A percentile compares a stretch with the other conserved stretches of the same genome.
Evolutionary conservation across 345 rosid species (phyloP).

Genomic region (Brassica cretica): DNA sequence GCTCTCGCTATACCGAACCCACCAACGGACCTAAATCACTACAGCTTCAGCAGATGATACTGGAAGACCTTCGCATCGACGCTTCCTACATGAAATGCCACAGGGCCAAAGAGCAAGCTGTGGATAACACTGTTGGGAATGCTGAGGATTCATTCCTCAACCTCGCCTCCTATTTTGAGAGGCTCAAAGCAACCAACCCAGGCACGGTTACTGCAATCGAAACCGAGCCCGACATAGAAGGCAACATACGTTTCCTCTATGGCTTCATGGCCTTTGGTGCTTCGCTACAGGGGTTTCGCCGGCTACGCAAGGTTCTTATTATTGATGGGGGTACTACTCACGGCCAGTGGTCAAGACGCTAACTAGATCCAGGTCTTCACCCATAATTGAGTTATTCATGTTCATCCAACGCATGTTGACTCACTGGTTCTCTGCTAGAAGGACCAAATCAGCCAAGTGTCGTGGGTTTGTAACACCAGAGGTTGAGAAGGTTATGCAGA

Average conservation of each 20-base stretch:
- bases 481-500: not conserved
- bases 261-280: not conserved
- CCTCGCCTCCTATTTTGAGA: not conserved
- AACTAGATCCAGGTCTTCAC: not conserved
- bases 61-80: no score
- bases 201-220: not conserved
- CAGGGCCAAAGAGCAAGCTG: no score
- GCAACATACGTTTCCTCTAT: no score
- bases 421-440: not conserved
- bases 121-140: no score
- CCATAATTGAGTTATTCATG: not conserved
- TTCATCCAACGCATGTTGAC: not conserved
- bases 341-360: no score
- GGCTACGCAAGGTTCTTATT: not conserved
- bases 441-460: not conserved
- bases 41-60: no score
- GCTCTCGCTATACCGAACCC: no score
- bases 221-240: not conserved
- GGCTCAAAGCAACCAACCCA: not conserved
- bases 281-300: not conserved
- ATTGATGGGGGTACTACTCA: not conserved
- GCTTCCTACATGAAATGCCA: no score
- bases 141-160: not conserved
- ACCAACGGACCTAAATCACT: no score
- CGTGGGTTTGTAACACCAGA: not conserved